Evolutionary conservation across 306 rosid species (phyloP).

Genomic region (Prunus kanzakura): DNA sequence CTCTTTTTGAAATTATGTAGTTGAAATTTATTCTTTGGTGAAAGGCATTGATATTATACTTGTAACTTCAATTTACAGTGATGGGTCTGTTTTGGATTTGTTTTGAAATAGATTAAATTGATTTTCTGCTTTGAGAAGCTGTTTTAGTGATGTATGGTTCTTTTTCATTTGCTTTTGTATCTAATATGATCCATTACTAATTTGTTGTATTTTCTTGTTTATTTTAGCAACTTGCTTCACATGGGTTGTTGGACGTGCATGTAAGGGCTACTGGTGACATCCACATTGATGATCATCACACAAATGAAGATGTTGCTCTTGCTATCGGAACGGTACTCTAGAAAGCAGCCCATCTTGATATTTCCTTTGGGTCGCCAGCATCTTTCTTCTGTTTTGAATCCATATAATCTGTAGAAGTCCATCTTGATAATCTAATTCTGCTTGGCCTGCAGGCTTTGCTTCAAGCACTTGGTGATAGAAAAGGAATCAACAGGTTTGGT

Average conservation of each 20-base stretch:
- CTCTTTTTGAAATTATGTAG: neutral
- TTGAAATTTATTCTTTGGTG: neutral
- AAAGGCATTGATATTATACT: neutral
- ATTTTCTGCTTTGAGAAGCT: neutral
- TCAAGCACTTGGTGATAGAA: constrained; percentile 93
- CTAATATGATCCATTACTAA: constrained; percentile 6
- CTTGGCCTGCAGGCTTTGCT: constrained; percentile 64
- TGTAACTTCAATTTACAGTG: neutral
- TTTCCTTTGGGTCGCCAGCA: neutral
- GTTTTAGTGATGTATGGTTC: neutral
- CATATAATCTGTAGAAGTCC: neutral
- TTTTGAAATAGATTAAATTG: neutral
- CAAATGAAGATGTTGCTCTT: constrained; percentile 92
- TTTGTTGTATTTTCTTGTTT: constrained; percentile 15
- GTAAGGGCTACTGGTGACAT: constrained; percentile 77
- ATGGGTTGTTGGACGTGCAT: constrained; percentile 79
- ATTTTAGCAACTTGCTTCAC: constrained; percentile 84
- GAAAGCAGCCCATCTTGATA: constrained; percentile 9
- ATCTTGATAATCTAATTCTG: constrained; percentile 8
- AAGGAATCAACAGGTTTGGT: constrained; percentile 93
- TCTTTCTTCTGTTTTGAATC: neutral
- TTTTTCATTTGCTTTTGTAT: neutral
- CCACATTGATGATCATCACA: constrained; percentile 92
- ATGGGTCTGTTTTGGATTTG: neutral
- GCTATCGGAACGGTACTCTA: constrained; percentile 81